Conservation (phyloP, 1,284 basidiomycete genomes). For the Pyrrhoderma lamaoense region DNA sequence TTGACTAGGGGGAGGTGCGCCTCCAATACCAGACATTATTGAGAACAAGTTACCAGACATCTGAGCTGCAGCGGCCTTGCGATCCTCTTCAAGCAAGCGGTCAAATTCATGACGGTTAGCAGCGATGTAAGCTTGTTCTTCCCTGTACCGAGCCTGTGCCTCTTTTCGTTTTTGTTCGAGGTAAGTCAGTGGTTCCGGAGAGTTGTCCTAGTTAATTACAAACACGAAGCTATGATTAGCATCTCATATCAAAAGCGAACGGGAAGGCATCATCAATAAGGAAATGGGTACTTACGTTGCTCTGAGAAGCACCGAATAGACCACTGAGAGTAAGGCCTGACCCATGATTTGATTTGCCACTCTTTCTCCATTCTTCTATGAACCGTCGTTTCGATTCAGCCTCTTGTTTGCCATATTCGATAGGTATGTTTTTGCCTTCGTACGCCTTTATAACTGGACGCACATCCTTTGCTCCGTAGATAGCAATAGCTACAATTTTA, state of each 20-base stretch:
- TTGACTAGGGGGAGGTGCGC: constrained; percentile 18
- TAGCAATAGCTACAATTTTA: constrained; percentile 65
- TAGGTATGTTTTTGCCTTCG: constrained; percentile 78
- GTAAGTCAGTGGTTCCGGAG: constrained; percentile 67
- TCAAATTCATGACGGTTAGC: constrained; percentile 81
- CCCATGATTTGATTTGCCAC: constrained; percentile 37
- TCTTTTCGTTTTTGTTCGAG: constrained; percentile 87
- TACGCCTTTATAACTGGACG: constrained; percentile 84
- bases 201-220: constrained; percentile 26
- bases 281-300: too few relatives aligned
- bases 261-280: neutral
- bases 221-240: neutral
- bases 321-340: constrained; percentile 51
- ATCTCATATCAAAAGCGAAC: neutral
- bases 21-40: constrained; percentile 28
- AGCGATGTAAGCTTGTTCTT: constrained; percentile 84
- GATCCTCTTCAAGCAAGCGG: constrained; percentile 73
- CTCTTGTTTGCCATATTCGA: constrained; percentile 86
- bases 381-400: constrained; percentile 72
- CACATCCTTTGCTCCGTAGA: constrained; percentile 81
- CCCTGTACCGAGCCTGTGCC: constrained; percentile 76
- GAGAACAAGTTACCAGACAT: constrained; percentile 43
- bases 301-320: constrained; percentile 44
- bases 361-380: constrained; percentile 77
- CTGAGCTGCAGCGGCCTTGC: constrained; percentile 64